phyloP scores from a whole-genome alignment of 805 yeast species.

The Naumovozyma castellii region DNA sequence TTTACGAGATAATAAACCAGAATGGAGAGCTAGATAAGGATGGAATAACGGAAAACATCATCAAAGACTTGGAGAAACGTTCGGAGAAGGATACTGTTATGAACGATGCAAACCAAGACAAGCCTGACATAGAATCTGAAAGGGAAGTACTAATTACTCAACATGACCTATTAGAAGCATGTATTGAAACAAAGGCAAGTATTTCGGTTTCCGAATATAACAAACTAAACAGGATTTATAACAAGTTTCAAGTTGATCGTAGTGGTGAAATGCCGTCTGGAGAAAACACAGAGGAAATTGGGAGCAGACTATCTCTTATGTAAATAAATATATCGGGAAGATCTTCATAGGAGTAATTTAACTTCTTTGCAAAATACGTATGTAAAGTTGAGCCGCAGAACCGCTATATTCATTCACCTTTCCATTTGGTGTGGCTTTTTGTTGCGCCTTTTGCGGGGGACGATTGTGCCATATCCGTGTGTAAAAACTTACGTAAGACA shows the following conservation, averaged over 20 bases:
- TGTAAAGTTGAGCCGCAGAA: too few species aligned
- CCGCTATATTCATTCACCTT: too few species aligned
- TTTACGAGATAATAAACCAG: background rate
- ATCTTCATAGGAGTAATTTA: too few species aligned
- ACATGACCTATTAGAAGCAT: conserved; percentile 50
- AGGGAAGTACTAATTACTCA: conserved; percentile 31
- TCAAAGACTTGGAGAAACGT: background rate
- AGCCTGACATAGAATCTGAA: too few species aligned
- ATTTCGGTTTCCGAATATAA: conserved; percentile 63
- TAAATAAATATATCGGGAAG: conserved; percentile 27
- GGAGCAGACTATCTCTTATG: conserved; percentile 79
- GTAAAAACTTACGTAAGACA: too few species aligned
- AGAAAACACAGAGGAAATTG: conserved; percentile 65
- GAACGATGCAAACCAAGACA: too few species aligned
- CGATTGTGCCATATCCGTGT: too few species aligned
- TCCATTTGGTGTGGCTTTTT: too few species aligned
- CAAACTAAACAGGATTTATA: conserved; percentile 56
- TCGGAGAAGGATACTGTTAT: background rate
- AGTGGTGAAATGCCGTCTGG: conserved; percentile 89
- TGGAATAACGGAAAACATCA: background rate
- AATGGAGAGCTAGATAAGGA: background rate
- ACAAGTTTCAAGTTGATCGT: conserved; percentile 62
- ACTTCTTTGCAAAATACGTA: too few species aligned
- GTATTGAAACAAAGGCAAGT: conserved; percentile 78
- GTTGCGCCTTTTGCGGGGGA: too few species aligned